Evolutionary conservation across 208 protist species (phyloP).

Genomic region (Trichomonas gallinae): DNA sequence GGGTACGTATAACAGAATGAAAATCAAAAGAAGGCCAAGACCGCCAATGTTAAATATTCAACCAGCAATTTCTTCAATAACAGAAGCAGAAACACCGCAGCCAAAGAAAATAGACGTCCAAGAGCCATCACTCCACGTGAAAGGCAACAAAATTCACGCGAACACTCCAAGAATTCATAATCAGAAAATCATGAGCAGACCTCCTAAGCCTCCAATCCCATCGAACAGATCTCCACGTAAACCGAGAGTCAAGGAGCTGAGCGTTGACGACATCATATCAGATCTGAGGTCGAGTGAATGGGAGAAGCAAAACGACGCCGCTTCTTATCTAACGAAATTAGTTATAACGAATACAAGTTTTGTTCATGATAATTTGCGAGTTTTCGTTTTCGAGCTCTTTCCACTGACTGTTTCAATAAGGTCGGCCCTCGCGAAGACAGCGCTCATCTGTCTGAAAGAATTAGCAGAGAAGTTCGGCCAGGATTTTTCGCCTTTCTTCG

Average conservation of each 20-base stretch:
- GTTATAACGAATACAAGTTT: neutral
- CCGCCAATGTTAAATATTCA: neutral
- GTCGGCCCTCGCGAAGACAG: neutral
- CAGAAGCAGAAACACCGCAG: neutral
- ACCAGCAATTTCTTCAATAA: neutral
- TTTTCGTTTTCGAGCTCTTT: neutral
- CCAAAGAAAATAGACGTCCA: neutral
- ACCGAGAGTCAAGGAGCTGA: neutral
- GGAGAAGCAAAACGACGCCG: neutral
- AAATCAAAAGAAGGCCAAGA: neutral
- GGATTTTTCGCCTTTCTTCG: neutral
- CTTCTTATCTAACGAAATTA: neutral
- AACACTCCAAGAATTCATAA: neutral
- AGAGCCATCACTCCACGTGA: neutral
- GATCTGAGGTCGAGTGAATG: neutral
- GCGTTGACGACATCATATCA: neutral
- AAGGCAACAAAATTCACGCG: neutral
- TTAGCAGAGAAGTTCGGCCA: neutral
- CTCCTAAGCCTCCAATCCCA: neutral
- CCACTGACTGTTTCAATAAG: neutral
- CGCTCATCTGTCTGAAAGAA: neutral
- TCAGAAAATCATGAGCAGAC: neutral
- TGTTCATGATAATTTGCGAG: neutral
- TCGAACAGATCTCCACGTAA: neutral
- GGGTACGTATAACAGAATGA: neutral